A percentile compares a stretch with the other conserved stretches of the same genome.
Conservation (phyloP, 2,329 filamentous ascomycete genomes). For the Trichophyton schoenleinii region DNA sequence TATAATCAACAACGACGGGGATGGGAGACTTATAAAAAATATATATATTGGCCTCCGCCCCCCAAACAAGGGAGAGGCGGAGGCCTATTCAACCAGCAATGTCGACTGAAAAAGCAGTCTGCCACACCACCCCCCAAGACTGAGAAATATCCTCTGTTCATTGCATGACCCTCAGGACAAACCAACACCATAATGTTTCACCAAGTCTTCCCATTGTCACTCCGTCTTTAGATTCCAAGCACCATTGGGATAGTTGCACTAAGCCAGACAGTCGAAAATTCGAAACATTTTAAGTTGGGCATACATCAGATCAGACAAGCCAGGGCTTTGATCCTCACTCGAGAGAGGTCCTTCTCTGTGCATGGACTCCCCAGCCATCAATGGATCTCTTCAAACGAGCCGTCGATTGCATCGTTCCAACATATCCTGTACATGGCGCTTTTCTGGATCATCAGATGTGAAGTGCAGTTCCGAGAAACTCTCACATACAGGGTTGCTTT, state of each 20-base stretch:
- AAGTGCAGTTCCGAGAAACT: not conserved
- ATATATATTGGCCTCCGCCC: slow-evolving; percentile 20
- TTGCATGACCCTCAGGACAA: not conserved
- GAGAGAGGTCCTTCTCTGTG: slow-evolving; percentile 60
- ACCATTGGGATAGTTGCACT: not conserved
- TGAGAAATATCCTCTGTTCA: not conserved
- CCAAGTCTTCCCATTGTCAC: not conserved
- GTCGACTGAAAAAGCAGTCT: not conserved
- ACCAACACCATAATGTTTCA: not conserved
- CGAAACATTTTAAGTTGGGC: slow-evolving; percentile 14
- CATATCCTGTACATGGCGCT: not conserved
- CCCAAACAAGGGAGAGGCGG: slow-evolving; percentile 13
- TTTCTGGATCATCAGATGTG: not conserved
- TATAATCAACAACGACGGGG: slow-evolving; percentile 7
- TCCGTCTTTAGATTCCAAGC: not conserved
- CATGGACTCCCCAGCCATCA: not conserved
- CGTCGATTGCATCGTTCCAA: not conserved
- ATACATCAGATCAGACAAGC: slow-evolving; percentile 55
- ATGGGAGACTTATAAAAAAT: slow-evolving; percentile 29
- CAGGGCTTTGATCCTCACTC: slow-evolving; percentile 90
- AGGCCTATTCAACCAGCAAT: not conserved
- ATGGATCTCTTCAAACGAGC: not conserved
- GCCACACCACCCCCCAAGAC: not conserved
- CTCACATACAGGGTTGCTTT: not conserved
- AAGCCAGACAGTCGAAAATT: slow-evolving; percentile 10